phyloP scores from a whole-genome alignment of 169 alveolate genomes.

The Theileria annulata region DNA sequence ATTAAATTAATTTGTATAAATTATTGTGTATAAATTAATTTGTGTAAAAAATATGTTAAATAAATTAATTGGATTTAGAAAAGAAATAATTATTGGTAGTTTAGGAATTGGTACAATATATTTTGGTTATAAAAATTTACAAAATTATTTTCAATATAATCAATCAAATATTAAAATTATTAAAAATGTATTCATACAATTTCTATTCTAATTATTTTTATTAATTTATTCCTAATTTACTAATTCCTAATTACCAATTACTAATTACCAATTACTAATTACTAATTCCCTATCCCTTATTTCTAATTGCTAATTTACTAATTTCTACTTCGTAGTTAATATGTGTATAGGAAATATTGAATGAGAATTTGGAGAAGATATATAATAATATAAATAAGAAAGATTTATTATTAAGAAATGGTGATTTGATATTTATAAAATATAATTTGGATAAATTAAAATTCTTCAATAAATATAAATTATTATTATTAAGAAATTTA shows the following conservation, averaged over 20 bases:
- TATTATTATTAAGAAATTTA: slow-evolving; percentile 23
- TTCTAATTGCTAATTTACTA: too few species aligned
- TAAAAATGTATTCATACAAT: background rate
- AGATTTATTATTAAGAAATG: slow-evolving; percentile 41
- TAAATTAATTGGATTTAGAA: background rate
- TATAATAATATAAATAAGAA: background rate
- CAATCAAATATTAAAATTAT: background rate
- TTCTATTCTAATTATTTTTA: too few species aligned
- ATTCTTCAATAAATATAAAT: slow-evolving; percentile 4
- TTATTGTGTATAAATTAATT: too few species aligned
- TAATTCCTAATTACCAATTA: too few species aligned
- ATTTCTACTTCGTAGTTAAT: too few species aligned
- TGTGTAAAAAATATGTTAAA: background rate
- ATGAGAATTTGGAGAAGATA: background rate
- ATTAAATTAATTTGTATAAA: too few species aligned
- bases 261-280: too few species aligned
- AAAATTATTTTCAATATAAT: background rate
- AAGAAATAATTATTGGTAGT: background rate
- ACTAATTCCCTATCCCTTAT: too few species aligned
- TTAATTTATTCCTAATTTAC: too few species aligned
- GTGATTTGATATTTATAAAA: slow-evolving; percentile 54
- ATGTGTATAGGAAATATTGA: background rate
- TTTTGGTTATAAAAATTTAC: slow-evolving; percentile 10
- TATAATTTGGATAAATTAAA: slow-evolving; percentile 37
- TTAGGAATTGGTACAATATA: background rate